Base-by-base conservation (phyloP, 345 rosid species). In the Heritiera littoralis region DNA sequence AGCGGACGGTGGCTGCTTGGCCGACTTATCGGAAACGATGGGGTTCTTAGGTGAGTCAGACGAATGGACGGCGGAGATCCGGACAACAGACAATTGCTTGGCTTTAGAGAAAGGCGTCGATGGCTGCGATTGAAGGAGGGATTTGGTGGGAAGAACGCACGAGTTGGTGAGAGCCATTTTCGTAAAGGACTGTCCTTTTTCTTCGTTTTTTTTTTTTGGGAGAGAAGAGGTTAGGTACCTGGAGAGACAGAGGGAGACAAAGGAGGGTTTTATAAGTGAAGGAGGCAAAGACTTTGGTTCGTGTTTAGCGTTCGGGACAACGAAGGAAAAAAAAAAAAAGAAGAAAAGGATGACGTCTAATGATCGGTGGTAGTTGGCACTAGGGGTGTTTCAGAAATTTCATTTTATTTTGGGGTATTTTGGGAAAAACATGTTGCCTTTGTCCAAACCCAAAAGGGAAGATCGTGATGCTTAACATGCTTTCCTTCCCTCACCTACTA, bases 21-120 rank as follows among this genome's bases (percentile, higher is more conserved):
- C 18, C 0, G 83, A 23, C 43, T 79, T 84, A 11, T 78, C 73
- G 59, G 85, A 38, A 80, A 75, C 58, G 32, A 67, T 9, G 60
- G 85, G 83, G 66, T 68, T 87, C 60, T 81, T 88, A 51, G 82
- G 75, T 74, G 87, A 84, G 20, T 89, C 90, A 2, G 86, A 78
- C 4, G 97, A 83, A 28, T 84, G 97, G 74, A 87, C 88, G 82
- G 93, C 91, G 80, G 87, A 81, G 52, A 89, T 83, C 28, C 85
- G 83, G 32, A 79, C 81, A 80, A 84, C 66, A 13, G 81, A 63
- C 60, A 82, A 77, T 43, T 52, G 18, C 76, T 77, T 77, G 59
- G 79, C 40, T 20, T 38, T 72, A 55, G 58, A 3, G 80, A 74
- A 17, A 32, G 83, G 61, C 4, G 79, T 67, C 5, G 74, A 73